phyloP scores from a whole-genome alignment of 257 asterid genomes.

The Salvia hispanica region DNA sequence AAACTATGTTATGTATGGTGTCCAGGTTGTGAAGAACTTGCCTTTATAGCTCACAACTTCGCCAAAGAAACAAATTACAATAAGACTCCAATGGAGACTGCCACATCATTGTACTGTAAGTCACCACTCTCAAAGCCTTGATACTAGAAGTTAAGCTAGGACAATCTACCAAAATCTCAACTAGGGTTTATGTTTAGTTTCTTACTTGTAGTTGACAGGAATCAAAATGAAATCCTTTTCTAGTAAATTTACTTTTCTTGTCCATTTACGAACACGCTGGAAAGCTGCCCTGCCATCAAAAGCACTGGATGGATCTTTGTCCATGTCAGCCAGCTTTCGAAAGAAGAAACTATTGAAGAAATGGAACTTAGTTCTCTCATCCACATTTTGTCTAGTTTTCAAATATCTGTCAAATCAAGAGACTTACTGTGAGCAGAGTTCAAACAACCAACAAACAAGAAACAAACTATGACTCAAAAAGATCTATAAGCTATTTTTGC shows the following conservation, averaged over 20 bases:
- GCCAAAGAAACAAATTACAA: slow-evolving; percentile 85
- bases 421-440: slow-evolving; percentile 29
- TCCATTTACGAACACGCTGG: slow-evolving; percentile 97
- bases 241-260: slow-evolving; percentile 84
- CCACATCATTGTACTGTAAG: slow-evolving; percentile 39
- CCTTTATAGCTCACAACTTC: slow-evolving; percentile 68
- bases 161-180: slow-evolving; percentile 31
- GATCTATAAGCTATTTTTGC: slow-evolving; percentile 16
- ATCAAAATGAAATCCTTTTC: slow-evolving; percentile 86
- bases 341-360: slow-evolving; percentile 95
- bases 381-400: slow-evolving; percentile 57
- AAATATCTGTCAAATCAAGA: slow-evolving; percentile 60
- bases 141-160: slow-evolving; percentile 32
- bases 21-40: slow-evolving; percentile 49
- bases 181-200: slow-evolving; percentile 20
- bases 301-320: slow-evolving; percentile 85
- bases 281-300: slow-evolving; percentile 89
- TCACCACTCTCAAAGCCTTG: slow-evolving; percentile 28
- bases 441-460: slow-evolving; percentile 16
- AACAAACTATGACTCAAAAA: slow-evolving; percentile 25
- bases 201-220: slow-evolving; percentile 96
- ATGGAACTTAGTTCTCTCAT: slow-evolving; percentile 64
- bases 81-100: slow-evolving; percentile 97
- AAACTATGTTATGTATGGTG: slow-evolving; percentile 12
- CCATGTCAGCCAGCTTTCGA: slow-evolving; percentile 91